phyloP scores from a whole-genome alignment of 176 grass and related monocot species.

The Guadua angustifolia region DNA sequence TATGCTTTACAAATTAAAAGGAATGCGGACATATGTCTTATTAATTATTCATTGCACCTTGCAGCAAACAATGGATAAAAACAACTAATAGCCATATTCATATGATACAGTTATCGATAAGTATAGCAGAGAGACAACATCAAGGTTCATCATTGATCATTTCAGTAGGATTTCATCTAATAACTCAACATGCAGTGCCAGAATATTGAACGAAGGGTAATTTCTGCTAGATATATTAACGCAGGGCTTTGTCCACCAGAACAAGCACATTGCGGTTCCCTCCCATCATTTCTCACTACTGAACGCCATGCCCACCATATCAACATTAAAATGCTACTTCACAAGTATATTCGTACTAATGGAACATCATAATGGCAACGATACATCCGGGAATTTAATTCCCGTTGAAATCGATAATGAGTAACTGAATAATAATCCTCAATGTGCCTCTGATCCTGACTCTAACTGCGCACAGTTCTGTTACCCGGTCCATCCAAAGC shows the following conservation, averaged over 20 bases:
- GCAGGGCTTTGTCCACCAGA: background rate
- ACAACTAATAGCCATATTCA: background rate
- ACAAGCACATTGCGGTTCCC: slow-evolving; percentile 3
- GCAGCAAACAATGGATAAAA: background rate
- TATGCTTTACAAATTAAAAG: slow-evolving; percentile 7
- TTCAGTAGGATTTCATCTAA: slow-evolving; percentile 22
- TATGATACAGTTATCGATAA: background rate
- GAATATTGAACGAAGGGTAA: background rate
- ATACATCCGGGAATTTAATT: background rate
- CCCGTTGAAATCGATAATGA: background rate
- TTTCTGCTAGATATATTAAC: background rate
- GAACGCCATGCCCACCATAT: background rate
- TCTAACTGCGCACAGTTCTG: background rate
- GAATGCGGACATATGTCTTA: background rate
- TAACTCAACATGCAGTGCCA: background rate
- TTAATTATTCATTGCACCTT: slow-evolving; percentile 13
- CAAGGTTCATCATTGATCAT: background rate
- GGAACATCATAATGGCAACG: background rate
- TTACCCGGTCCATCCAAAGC: background rate
- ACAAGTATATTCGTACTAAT: background rate
- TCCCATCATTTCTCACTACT: background rate
- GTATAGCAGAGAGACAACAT: background rate
- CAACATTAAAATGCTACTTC: background rate
- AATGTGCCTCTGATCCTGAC: background rate
- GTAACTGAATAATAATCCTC: background rate